Conservation (phyloP, 2,329 filamentous ascomycete species). For the Fusarium paranaense region DNA sequence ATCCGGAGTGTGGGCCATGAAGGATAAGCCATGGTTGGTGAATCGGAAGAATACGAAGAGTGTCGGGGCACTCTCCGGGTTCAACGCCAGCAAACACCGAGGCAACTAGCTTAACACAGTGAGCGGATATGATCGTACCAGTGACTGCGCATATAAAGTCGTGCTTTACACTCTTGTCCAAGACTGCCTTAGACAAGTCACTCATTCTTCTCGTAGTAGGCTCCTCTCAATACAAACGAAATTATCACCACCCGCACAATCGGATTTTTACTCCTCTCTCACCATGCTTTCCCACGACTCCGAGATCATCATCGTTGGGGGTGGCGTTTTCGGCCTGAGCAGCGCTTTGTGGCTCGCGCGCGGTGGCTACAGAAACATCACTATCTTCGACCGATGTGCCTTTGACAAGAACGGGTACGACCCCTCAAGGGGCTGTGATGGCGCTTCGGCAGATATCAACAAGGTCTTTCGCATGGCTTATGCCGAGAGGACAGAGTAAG, state of each 20-base stretch:
- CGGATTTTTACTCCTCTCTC: background rate
- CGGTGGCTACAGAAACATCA: conserved; percentile 25
- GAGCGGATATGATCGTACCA: too few species aligned
- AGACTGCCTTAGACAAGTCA: background rate
- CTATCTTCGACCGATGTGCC: conserved; percentile 28
- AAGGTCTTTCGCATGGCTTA: conserved; percentile 33
- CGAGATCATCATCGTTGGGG: conserved; percentile 18
- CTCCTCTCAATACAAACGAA: too few species aligned
- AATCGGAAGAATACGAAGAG: background rate
- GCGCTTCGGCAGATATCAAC: conserved; percentile 33
- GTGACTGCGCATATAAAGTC: too few species aligned
- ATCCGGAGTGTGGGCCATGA: too few species aligned
- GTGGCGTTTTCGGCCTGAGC: conserved; percentile 25
- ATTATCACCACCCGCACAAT: too few species aligned
- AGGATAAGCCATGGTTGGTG: background rate
- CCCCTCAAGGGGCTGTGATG: conserved; percentile 26
- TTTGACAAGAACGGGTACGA: conserved; percentile 27
- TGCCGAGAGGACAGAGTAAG: conserved; percentile 1
- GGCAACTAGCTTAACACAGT: too few species aligned
- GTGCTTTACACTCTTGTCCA: too few species aligned
- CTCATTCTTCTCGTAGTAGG: too few species aligned
- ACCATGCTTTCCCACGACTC: conserved; percentile 5
- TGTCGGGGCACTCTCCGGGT: too few species aligned
- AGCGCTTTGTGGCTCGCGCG: conserved; percentile 29
- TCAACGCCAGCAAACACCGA: background rate